Base-by-base conservation (phyloP, 139 green algal species). In the Closterium sp. region DNA sequence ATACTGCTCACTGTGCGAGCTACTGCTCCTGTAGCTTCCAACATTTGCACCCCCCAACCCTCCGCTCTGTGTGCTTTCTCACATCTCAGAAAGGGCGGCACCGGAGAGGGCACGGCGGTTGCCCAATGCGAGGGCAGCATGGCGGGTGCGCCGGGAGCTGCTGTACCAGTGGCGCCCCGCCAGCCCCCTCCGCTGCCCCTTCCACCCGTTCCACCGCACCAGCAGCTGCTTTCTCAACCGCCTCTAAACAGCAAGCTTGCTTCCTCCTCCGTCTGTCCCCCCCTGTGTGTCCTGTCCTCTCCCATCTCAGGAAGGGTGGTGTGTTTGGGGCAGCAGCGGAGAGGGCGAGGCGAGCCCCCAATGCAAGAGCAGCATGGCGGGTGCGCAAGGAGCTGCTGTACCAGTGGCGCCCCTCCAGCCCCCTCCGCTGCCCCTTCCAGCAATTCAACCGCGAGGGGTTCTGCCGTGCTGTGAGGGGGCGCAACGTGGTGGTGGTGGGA, bases 401-500 rank as follows among this genome's bases (percentile, higher is more conserved):
- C 31, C 27, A 91, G 84, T 91, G 89, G 89, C 34, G 28, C 29
- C 34, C 89, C 17, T 38, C 31, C 27, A 11, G 30, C 29, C 89
- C 30, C 84, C 17, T 5, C 17, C 30, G 19, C 2, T 91, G 89
- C 38, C 34, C 89, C 38, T 91, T 91, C 31, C 13, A 85, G 38
- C 89, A 89, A 42, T 91, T 91, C 22, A 31, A 91, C 84, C 30
- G 89, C 29, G 32, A 27, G 38, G 31, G 89, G 27, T 91, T 91
- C 84, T 91, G 89, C 84, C 31, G 31, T 17, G 89, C 31, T 42
- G 22, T 91, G 30, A 45, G 89, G 84, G 38, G 38, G 73, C n/a
- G 89, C 11, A 91, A 85, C 84, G 27, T 91, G 22, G 89, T 91
- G 89, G 24, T 91, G 31, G 89, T 91, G 89, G 89, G 89, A 9